phyloP scores from a whole-genome alignment of 2,329 filamentous ascomycete genomes.

The Phaeosphaeria sp. region DNA sequence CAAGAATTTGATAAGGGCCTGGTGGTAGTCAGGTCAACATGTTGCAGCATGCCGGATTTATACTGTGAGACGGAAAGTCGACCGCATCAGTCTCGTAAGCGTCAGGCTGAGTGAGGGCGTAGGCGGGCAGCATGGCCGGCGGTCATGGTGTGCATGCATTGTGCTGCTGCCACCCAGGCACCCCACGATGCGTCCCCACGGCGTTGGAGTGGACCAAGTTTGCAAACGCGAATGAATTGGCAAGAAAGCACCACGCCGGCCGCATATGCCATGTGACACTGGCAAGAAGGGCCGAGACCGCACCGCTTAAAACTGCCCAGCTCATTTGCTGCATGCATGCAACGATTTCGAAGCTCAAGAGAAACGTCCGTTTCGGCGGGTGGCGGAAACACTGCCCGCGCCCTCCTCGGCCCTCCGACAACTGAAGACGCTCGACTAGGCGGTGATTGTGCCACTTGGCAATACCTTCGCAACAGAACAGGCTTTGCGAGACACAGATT shows the following conservation, averaged over 20 bases:
- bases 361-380: slow-evolving; percentile 20
- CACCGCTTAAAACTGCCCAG: slow-evolving; percentile 3
- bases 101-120: too few species aligned
- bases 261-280: slow-evolving; percentile 16
- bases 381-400: slow-evolving; percentile 6
- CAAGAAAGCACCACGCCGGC: slow-evolving; percentile 18
- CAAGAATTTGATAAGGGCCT: slow-evolving; percentile 13
- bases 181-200: slow-evolving; percentile 25
- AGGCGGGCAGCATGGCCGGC: background rate
- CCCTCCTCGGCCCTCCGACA: background rate
- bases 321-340: too few species aligned
- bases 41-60: slow-evolving; percentile 3
- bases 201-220: slow-evolving; percentile 9
- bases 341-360: too few species aligned
- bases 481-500: too few species aligned
- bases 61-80: background rate
- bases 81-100: background rate
- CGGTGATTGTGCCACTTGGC: slow-evolving; percentile 1
- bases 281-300: slow-evolving; percentile 13
- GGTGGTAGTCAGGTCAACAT: slow-evolving; percentile 2
- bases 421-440: background rate
- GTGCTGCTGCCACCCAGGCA: background rate
- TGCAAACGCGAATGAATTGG: slow-evolving; percentile 25
- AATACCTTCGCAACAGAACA: background rate
- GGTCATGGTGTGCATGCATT: background rate